phyloP scores from a whole-genome alignment of 2,329 filamentous ascomycete genomes.

The Rhynchosporium secalis region DNA sequence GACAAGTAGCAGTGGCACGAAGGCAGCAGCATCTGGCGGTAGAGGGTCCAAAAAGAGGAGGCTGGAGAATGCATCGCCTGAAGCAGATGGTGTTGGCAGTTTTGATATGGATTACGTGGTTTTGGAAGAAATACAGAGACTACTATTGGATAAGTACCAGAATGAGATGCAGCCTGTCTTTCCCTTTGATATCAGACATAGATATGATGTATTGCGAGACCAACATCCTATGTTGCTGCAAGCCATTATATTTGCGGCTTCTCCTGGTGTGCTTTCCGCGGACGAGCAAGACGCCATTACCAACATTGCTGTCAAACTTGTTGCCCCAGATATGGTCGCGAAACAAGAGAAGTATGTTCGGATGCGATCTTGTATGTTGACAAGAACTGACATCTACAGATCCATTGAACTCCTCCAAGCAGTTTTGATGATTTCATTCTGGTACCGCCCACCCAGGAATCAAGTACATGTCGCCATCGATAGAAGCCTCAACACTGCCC shows the following conservation, averaged over 20 bases:
- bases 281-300: slow-evolving; percentile 13
- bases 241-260: slow-evolving; percentile 16
- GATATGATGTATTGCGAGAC: slow-evolving; percentile 11
- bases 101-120: slow-evolving; percentile 12
- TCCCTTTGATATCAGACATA: slow-evolving; percentile 8
- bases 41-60: slow-evolving; percentile 10
- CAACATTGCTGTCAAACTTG: neutral
- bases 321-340: slow-evolving; percentile 6
- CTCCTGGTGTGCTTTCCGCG: neutral
- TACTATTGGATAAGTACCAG: slow-evolving; percentile 8
- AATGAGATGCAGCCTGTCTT: slow-evolving; percentile 16
- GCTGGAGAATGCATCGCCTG: neutral
- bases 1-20: neutral
- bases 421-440: slow-evolving; percentile 13
- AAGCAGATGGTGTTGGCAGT: neutral
- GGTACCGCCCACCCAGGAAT: slow-evolving; percentile 17
- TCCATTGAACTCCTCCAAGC: slow-evolving; percentile 16
- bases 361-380: neutral
- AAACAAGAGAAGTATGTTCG: slow-evolving; percentile 14
- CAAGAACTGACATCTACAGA: neutral
- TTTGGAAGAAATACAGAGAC: neutral
- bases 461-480: slow-evolving; percentile 13
- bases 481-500: neutral
- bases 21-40: too few species aligned
- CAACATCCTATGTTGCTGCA: slow-evolving; percentile 14